These are phyloP conservation scores for Gaertneriomyces semiglobifer DNA, from an alignment of 192 early-diverging fungal species.

Conservation along the genomic window DNA sequence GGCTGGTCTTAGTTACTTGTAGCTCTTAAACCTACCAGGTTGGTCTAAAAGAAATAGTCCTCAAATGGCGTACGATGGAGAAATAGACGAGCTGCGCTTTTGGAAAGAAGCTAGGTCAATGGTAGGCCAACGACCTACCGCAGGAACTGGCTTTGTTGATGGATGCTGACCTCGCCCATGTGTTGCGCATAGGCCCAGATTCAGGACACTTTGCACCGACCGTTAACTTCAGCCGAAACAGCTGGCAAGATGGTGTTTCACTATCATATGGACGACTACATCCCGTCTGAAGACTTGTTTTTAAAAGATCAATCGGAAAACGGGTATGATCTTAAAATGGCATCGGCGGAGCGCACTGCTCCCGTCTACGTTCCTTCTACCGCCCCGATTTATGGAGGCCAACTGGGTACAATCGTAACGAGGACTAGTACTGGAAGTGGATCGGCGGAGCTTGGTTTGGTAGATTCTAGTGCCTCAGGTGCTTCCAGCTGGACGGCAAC, in stretches of 20 bases:
- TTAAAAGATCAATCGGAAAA: not conserved
- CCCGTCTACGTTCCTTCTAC: slow-evolving; percentile 11
- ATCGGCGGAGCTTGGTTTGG: slow-evolving; percentile 1
- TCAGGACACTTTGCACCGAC: not conserved
- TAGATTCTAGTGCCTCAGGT: not conserved
- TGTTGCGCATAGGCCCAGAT: not conserved
- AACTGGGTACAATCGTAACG: slow-evolving; percentile 1
- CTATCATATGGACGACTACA: slow-evolving; percentile 8
- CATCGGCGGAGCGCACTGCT: slow-evolving; percentile 4
- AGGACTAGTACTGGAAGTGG: not conserved
- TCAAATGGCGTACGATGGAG: not conserved
- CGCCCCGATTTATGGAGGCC: slow-evolving; percentile 2
- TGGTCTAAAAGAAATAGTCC: not conserved
- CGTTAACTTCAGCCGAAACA: not conserved
- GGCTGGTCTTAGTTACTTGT: too few relatives aligned
- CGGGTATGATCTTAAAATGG: slow-evolving; percentile 10
- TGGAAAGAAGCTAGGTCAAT: slow-evolving; percentile 2
- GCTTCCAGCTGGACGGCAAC: not conserved
- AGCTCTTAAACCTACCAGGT: not conserved
- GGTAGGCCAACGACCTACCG: not conserved
- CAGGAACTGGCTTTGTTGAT: not conserved
- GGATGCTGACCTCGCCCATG: not conserved
- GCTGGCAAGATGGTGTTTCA: slow-evolving; percentile 4
- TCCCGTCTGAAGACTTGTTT: not conserved
- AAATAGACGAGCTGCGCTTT: slow-evolving; percentile 10